These are phyloP conservation scores for Blastomyces emzantsi DNA, from an alignment of 2,329 filamentous ascomycete genomes.

Conservation along the genomic window DNA sequence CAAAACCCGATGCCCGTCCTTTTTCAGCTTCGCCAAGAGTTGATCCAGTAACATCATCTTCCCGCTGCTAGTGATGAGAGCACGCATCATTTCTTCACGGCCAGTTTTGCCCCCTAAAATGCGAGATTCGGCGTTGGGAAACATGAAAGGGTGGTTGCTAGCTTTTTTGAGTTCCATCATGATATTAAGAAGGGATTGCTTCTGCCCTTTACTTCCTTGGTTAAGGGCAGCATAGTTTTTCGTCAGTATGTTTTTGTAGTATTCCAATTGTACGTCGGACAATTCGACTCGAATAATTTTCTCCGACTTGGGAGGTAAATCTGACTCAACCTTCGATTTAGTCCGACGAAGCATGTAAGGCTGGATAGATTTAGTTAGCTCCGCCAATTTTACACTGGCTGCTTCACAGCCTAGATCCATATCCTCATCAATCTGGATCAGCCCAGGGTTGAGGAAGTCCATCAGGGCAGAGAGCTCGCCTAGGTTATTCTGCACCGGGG, in stretches of 20 bases:
- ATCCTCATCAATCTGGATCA: slow-evolving; percentile 82
- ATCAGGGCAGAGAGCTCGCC: slow-evolving; percentile 86
- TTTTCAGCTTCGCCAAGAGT: slow-evolving; percentile 85
- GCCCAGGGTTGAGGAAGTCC: slow-evolving; percentile 95
- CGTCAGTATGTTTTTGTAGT: slow-evolving; percentile 98
- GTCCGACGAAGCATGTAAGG: slow-evolving; percentile 93
- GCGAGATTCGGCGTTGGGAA: slow-evolving; percentile 83
- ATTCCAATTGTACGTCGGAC: slow-evolving; percentile 91
- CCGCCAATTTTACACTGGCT: slow-evolving; percentile 77
- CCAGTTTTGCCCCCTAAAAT: slow-evolving; percentile 71
- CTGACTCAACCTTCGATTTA: slow-evolving; percentile 95
- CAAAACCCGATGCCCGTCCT: slow-evolving; percentile 86
- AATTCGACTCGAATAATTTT: slow-evolving; percentile 98
- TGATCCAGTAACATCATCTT: slow-evolving; percentile 99
- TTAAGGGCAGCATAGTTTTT: slow-evolving; percentile 93
- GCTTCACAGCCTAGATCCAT: slow-evolving; percentile 73
- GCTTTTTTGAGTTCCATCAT: slow-evolving; percentile 99
- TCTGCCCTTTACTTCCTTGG: slow-evolving; percentile 80
- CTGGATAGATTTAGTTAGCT: slow-evolving; percentile 76
- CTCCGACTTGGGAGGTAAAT: slow-evolving; percentile 92
- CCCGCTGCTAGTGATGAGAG: slow-evolving; percentile 90
- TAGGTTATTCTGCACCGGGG: slow-evolving; percentile 93
- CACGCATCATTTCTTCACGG: slow-evolving; percentile 84
- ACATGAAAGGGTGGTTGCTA: slow-evolving; percentile 98
- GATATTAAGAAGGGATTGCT: slow-evolving; percentile 91